phyloP scores from a whole-genome alignment of 768 basidiomycete genomes.

The Dictyophora rubrovolvata region DNA sequence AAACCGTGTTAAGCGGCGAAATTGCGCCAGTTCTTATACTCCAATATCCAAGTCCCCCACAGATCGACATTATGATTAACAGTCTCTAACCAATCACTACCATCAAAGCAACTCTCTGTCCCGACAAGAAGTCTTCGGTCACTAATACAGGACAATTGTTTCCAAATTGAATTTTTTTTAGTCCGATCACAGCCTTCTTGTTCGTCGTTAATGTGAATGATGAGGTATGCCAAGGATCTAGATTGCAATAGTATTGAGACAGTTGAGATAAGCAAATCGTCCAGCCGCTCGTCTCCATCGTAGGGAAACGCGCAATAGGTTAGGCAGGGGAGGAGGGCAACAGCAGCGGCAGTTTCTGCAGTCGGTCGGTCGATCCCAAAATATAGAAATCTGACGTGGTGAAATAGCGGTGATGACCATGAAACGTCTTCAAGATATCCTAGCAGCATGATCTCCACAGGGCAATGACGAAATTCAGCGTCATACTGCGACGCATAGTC shows the following conservation, averaged over 20 bases:
- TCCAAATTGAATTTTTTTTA: constrained; percentile 6
- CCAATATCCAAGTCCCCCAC: background rate
- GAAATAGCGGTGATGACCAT: constrained; percentile 3
- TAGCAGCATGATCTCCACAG: constrained; percentile 1
- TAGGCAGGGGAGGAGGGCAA: constrained; percentile 4
- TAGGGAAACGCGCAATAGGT: constrained; percentile 5
- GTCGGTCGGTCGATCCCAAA: constrained; percentile 3
- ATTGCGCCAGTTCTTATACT: background rate
- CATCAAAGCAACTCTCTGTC: constrained; percentile 1
- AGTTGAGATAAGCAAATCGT: background rate
- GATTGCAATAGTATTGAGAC: background rate
- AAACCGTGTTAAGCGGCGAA: background rate
- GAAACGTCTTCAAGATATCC: constrained; percentile 6
- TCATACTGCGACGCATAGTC: background rate
- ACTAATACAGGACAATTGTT: background rate
- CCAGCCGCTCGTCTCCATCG: constrained; percentile 3
- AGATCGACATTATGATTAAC: background rate
- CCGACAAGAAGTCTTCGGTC: constrained; percentile 4
- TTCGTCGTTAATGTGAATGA: constrained; percentile 4
- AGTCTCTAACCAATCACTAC: constrained; percentile 1
- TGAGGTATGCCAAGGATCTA: background rate
- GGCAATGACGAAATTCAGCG: background rate
- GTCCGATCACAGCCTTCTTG: background rate
- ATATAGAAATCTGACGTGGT: background rate
- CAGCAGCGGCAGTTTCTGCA: background rate